A percentile compares a stretch with the other conserved stretches of the same genome.
Evolutionary conservation across 2,329 filamentous ascomycete species (phyloP).

Genomic region (Pseudonectria buxi): DNA sequence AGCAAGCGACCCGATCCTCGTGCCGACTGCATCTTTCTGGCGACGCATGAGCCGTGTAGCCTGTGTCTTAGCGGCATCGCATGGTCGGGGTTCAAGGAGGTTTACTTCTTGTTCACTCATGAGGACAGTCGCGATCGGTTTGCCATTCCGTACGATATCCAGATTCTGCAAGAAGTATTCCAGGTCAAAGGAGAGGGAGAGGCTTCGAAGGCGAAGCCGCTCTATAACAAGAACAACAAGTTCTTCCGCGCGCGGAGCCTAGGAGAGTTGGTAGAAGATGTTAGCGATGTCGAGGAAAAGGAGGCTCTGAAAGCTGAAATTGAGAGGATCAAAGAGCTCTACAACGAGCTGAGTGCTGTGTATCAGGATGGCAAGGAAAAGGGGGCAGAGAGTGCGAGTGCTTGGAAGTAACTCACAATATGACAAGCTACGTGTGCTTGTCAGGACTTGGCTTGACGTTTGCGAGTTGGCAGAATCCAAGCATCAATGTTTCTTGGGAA

Average conservation of each 20-base stretch:
- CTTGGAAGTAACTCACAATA: slow-evolving; percentile 45
- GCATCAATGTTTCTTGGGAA: no score
- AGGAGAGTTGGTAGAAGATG: slow-evolving; percentile 30
- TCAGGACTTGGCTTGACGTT: no score
- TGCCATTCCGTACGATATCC: slow-evolving; percentile 49
- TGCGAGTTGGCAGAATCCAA: no score
- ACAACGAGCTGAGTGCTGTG: slow-evolving; percentile 38
- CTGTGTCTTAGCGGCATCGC: slow-evolving; percentile 51
- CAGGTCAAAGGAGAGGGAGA: slow-evolving; percentile 36
- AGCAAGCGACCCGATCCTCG: slow-evolving; percentile 31
- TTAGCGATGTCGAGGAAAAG: slow-evolving; percentile 30
- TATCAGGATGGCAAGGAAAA: slow-evolving; percentile 43
- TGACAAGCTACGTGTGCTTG: no score
- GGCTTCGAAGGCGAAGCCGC: slow-evolving; percentile 29
- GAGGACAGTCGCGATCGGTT: slow-evolving; percentile 52
- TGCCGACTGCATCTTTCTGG: slow-evolving; percentile 49
- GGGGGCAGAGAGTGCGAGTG: slow-evolving; percentile 37
- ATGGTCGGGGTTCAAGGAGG: slow-evolving; percentile 50
- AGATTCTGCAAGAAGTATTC: slow-evolving; percentile 50
- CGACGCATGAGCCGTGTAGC: slow-evolving; percentile 53
- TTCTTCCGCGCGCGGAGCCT: slow-evolving; percentile 44
- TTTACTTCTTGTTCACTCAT: slow-evolving; percentile 54
- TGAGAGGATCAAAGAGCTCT: slow-evolving; percentile 41
- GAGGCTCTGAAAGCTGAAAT: slow-evolving; percentile 34
- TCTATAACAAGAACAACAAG: slow-evolving; percentile 51